Evolutionary conservation across 2,329 filamentous ascomycete genomes (phyloP), one percentile per base, ranked within the genome.

Genomic region (Trichothecium roseum): DNA sequence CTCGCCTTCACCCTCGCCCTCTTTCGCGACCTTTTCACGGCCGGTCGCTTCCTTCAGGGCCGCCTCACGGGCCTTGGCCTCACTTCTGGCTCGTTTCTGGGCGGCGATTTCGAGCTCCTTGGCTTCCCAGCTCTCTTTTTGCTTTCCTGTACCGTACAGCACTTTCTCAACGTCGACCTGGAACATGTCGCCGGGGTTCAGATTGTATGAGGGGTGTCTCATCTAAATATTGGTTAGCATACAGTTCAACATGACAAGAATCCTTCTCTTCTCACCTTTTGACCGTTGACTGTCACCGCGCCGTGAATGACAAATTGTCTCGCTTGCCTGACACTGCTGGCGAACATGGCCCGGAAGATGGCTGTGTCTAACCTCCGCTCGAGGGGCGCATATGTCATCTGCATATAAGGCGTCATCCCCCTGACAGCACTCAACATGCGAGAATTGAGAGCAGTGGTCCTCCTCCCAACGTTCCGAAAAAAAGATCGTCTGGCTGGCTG

Each of bases 151-250:
- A 24, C 85, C 89, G 50, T 74, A 88, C 59, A 98, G 71, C 38
- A 98, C 91, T 48, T 81, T 78, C 28, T 94, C 85, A 26, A 84
- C 72, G 15, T 95, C 83, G 49, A 98, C 89, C 56, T 94, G 86
- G 69, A 98, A 98, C 78, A 98, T 85, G 57, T 98, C 91, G 47
- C 91, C 91, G 3, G 91, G 93, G 59, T 98, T 98, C 28, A 98
- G 74, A 45, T 87, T 78, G 59, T 98, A 98, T 37, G 86, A 83
- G 8, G 91, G 88, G 53, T 91, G 84, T 43, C 74, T 70, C 84
- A 96, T 94, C 89, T 94, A 37, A 30, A 26, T 12, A 8, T 1
- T 18, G 3, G 18, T 40, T 35, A 32, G 30, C 6, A 18, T 14
- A 15, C 18, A 4, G 3, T 10, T n/a, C 24, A 27, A 29, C 28